Conservation (phyloP, 2,329 filamentous ascomycete genomes). For the Annulohypoxylon truncatum region DNA sequence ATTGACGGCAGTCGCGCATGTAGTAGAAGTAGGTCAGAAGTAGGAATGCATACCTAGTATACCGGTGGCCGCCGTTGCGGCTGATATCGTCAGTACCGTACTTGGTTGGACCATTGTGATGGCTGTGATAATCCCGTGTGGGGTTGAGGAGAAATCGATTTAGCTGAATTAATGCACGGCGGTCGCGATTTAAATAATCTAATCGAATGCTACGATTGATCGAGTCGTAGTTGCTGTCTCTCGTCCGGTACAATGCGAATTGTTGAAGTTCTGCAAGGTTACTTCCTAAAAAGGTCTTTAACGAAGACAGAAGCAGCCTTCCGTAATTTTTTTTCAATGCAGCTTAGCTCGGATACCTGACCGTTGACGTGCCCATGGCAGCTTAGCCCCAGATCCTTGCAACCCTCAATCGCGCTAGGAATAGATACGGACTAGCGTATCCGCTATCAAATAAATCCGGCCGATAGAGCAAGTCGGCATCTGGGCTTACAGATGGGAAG, state of each 20-base stretch:
- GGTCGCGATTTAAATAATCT: background rate
- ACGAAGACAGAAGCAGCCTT: constrained; percentile 22
- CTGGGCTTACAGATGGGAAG: background rate
- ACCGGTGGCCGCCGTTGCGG: constrained; percentile 70
- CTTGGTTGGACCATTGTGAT: constrained; percentile 61
- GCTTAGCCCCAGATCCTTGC: constrained; percentile 23
- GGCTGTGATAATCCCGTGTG: background rate
- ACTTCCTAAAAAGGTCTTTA: constrained; percentile 13
- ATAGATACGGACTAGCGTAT: constrained; percentile 11
- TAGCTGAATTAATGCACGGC: background rate
- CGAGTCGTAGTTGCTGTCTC: background rate
- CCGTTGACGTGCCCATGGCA: constrained; percentile 33
- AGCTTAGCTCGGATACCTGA: constrained; percentile 33
- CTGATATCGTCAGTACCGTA: constrained; percentile 69
- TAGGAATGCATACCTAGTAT: constrained; percentile 63
- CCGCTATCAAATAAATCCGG: constrained; percentile 40
- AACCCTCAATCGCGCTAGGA: constrained; percentile 11
- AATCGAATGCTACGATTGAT: background rate
- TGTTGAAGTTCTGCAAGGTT: constrained; percentile 10
- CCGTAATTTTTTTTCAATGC: constrained; percentile 41
- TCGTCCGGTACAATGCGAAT: constrained; percentile 14
- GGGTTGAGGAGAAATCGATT: constrained; percentile 15
- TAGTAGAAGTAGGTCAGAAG: background rate
- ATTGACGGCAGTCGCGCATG: background rate
- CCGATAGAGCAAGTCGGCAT: constrained; percentile 18